These are phyloP conservation scores for Ascochyta clinopodiicola DNA, from an alignment of 2,329 filamentous ascomycete genomes.

Conservation along the genomic window DNA sequence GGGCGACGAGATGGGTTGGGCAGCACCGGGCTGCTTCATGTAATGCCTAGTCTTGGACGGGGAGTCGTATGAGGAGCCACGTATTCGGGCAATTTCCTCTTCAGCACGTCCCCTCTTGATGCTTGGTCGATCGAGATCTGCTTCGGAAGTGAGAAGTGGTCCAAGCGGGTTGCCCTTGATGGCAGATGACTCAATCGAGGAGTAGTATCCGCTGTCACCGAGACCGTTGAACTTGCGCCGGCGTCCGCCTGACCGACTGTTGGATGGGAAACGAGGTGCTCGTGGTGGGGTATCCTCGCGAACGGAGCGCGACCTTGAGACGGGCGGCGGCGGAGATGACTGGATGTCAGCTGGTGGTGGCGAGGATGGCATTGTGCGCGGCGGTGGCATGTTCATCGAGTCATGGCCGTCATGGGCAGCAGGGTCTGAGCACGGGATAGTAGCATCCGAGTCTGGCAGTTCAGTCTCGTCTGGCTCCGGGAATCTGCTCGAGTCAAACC, in stretches of 20 bases:
- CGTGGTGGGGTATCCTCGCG: slow-evolving; percentile 80
- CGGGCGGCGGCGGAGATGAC: slow-evolving; percentile 91
- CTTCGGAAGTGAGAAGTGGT: slow-evolving; percentile 75
- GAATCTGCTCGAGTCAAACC: slow-evolving; percentile 58
- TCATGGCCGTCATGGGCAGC: slow-evolving; percentile 57
- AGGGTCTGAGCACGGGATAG: slow-evolving; percentile 59
- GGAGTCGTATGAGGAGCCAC: slow-evolving; percentile 91
- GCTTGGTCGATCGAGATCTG: slow-evolving; percentile 73
- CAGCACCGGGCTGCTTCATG: slow-evolving; percentile 53
- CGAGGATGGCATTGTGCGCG: slow-evolving; percentile 67
- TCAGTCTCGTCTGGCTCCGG: slow-evolving; percentile 57
- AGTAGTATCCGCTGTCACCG: slow-evolving; percentile 96
- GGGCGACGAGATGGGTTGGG: slow-evolving; percentile 51
- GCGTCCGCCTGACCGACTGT: slow-evolving; percentile 70
- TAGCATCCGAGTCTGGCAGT: slow-evolving; percentile 57
- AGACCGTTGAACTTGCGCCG: slow-evolving; percentile 81
- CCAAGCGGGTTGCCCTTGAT: slow-evolving; percentile 72
- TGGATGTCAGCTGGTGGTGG: slow-evolving; percentile 75
- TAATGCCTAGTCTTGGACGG: slow-evolving; percentile 73
- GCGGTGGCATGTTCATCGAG: slow-evolving; percentile 52
- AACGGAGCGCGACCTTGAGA: slow-evolving; percentile 62
- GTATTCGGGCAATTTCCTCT: slow-evolving; percentile 91
- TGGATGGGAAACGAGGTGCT: slow-evolving; percentile 64
- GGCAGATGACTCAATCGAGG: slow-evolving; percentile 89
- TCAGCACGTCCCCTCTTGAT: slow-evolving; percentile 91